Evolutionary conservation across 2,329 filamentous ascomycete species (phyloP).

Genomic region (Colletotrichum kahawae): DNA sequence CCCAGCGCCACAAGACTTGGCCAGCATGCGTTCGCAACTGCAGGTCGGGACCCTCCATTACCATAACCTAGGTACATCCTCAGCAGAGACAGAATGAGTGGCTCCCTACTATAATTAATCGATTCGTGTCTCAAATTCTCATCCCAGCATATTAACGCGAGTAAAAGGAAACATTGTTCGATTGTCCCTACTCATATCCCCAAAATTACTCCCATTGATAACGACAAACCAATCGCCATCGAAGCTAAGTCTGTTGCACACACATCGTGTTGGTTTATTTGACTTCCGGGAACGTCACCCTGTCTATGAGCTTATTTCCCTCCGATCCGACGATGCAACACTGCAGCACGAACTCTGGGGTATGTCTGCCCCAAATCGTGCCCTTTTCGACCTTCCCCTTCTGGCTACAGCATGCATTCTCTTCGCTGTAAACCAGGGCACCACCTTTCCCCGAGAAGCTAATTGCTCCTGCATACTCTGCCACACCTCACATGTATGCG

Average conservation of each 20-base stretch:
- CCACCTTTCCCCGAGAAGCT: not conserved
- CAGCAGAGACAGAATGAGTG: not conserved
- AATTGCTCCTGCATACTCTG: not conserved
- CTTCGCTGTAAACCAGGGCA: not conserved
- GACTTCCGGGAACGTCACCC: not conserved
- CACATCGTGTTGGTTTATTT: not conserved
- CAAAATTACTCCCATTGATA: rapidly evolving
- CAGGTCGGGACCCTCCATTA: not conserved
- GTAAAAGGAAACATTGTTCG: not conserved
- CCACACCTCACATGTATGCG: not conserved
- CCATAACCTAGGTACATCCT: not conserved
- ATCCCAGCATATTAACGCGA: not conserved
- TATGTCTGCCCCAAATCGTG: not conserved
- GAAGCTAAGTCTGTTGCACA: not conserved
- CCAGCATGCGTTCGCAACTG: not conserved
- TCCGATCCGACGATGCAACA: not conserved
- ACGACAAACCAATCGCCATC: not conserved
- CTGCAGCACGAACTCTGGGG: not conserved
- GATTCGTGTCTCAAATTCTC: not conserved
- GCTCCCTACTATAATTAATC: not conserved
- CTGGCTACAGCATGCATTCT: not conserved
- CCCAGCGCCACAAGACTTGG: not conserved
- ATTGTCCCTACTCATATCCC: not conserved
- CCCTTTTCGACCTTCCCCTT: not conserved
- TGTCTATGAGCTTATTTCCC: not conserved